Evolutionary conservation across 176 grass and related monocot genomes (phyloP), one percentile per base, ranked within the genome.

Genomic region (Aegilops speltoides): DNA sequence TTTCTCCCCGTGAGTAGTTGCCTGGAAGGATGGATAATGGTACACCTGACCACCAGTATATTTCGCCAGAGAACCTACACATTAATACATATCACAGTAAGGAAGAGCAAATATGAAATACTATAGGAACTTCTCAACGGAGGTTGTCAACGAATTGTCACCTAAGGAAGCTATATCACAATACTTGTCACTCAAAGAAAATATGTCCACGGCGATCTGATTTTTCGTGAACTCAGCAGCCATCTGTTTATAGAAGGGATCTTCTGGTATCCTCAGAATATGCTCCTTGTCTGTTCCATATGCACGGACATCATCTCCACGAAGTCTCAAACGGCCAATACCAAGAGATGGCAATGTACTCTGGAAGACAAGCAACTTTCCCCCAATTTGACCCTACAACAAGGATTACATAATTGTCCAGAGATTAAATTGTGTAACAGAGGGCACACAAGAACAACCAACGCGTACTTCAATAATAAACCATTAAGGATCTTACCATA

Each of bases 31-130:
- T 87, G 97, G 92, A 88, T 96, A 94, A 80, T 91, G 91, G 84
- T 94, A 99, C 38, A 99, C 92, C 90, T 99, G 97, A 41, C 97
- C 94, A 87, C 97, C 97, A 25, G 97, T 99, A 90, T 99, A 97
- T 87, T 97, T 99, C 0, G 92, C 85, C 26, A 99, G 86, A 85
- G 89, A 83, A 88, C 97, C 97, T 98, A 86, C 33, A 87, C 28
- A 73, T 70, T 19, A 25, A 76, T 73, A 73, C 38, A 41, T 36
- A 79, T 63, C 33, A 79, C n/a, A 64, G 73, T 66, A 48, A 84
- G 65, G 48, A 82, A 87, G 62, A 87, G 11, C 60, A 62, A 52
- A 43, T 38, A 38, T 3, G 34, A 82, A 85, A 65, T 70, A 69
- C 13, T 24, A 8, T 77, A 82, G 36, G 11, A 36, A 62, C 19